Percentiles rank a stretch among this genome's conserved stretches.
Evolutionary conservation across 116 monocot species (phyloP).

Genomic region (Cymodocea nodosa): DNA sequence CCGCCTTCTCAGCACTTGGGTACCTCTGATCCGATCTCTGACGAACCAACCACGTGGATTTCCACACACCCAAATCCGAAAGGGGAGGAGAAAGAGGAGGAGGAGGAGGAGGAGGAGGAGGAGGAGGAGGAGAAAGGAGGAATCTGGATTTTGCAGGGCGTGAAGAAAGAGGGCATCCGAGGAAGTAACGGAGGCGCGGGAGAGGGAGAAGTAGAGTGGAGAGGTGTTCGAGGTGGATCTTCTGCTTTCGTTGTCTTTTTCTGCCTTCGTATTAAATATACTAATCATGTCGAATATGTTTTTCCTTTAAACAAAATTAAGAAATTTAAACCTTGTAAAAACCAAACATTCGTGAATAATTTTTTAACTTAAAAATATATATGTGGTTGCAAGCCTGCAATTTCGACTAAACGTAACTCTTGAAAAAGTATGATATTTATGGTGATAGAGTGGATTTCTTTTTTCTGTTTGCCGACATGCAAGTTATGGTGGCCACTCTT

Average conservation of each 20-base stretch:
- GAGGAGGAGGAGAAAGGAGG: background rate
- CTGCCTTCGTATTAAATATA: background rate
- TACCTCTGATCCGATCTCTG: background rate
- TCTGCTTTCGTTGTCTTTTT: background rate
- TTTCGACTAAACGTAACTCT: no score
- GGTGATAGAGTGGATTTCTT: no score
- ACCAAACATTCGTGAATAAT: no score
- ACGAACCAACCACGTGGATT: background rate
- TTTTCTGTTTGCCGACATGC: no score
- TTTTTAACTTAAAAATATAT: no score
- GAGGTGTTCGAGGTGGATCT: slow-evolving; percentile 25
- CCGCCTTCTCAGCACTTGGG: background rate
- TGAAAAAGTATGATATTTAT: no score
- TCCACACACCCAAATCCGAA: background rate
- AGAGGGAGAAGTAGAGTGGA: background rate
- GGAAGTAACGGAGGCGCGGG: background rate
- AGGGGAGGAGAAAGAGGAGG: background rate
- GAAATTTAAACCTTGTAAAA: no score
- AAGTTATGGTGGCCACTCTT: no score
- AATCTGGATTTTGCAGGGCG: background rate
- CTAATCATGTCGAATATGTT: no score
- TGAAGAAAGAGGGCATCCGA: background rate
- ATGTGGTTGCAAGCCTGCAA: no score
- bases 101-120: background rate
- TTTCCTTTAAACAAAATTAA: no score